Percentiles rank a stretch among this genome's conserved stretches.
Evolutionary conservation across 441 rosid species (phyloP).

Genomic region (Brassica hybrid): DNA sequence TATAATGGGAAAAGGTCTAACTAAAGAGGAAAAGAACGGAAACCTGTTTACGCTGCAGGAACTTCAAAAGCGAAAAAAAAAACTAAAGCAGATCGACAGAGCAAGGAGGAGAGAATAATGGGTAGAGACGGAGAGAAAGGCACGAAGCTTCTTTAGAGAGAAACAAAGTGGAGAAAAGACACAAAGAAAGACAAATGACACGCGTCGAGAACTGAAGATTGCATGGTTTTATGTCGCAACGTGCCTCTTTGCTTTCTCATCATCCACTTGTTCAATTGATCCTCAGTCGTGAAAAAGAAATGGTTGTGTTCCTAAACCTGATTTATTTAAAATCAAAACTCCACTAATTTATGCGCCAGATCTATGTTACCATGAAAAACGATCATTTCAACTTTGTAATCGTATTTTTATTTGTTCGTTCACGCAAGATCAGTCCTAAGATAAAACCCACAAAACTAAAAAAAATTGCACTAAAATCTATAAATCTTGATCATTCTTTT

Average conservation of each 20-base stretch:
- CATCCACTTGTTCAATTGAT: slow-evolving; percentile 2
- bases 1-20: neutral
- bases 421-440: too few relatives aligned
- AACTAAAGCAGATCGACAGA: neutral
- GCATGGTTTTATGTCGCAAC: slow-evolving; percentile 40
- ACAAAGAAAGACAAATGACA: slow-evolving; percentile 33
- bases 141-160: neutral
- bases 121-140: slow-evolving; percentile 8
- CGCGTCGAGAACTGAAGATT: slow-evolving; percentile 27
- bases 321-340: neutral
- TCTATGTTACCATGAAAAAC: neutral
- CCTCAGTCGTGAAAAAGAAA: neutral
- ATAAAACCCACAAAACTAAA: too few relatives aligned
- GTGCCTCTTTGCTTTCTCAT: slow-evolving; percentile 28
- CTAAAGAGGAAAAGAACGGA: neutral
- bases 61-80: slow-evolving; percentile 4
- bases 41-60: slow-evolving; percentile 27
- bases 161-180: slow-evolving; percentile 17
- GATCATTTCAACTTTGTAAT: too few relatives aligned
- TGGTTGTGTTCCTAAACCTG: neutral
- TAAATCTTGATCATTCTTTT: too few relatives aligned
- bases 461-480: too few relatives aligned
- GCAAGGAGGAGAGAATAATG: neutral
- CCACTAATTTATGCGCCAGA: neutral
- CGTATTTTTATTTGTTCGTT: too few relatives aligned